phyloP scores from a whole-genome alignment of 1,284 basidiomycete genomes.

The Pascua sp. region DNA sequence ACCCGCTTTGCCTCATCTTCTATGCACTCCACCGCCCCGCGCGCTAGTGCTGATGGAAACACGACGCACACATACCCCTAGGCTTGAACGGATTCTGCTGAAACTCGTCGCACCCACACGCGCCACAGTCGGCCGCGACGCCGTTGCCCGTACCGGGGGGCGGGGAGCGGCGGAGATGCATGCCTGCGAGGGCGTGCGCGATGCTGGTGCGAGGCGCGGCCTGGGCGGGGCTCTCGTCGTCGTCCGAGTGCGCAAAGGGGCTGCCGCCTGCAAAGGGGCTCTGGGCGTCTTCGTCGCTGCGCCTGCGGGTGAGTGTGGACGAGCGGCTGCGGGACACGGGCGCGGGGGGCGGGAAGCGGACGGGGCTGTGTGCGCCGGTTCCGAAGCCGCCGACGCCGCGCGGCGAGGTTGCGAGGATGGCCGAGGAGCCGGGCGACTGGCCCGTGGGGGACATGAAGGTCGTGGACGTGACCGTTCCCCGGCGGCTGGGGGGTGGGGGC shows the following conservation, averaged over 20 bases:
- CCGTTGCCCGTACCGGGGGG: slow-evolving; percentile 56
- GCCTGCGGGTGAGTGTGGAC: background rate
- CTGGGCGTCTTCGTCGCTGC: no score
- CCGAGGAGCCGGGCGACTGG: no score
- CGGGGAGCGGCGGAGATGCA: slow-evolving; percentile 49
- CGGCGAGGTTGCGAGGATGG: no score
- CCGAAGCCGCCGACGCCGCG: no score
- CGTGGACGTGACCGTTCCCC: slow-evolving; percentile 26
- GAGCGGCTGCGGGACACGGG: background rate
- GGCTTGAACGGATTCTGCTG: slow-evolving; percentile 62
- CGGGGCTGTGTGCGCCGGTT: no score
- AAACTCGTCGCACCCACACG: slow-evolving; percentile 54
- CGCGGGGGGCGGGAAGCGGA: slow-evolving; percentile 9
- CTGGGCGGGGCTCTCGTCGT: background rate
- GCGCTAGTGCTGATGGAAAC: slow-evolving; percentile 50
- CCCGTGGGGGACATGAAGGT: slow-evolving; percentile 6
- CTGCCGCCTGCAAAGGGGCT: background rate
- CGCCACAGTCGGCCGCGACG: slow-evolving; percentile 14
- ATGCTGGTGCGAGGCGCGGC: background rate
- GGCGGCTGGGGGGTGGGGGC: slow-evolving; percentile 53
- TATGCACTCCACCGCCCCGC: no score
- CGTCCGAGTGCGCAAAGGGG: slow-evolving; percentile 12
- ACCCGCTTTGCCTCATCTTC: no score
- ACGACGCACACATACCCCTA: slow-evolving; percentile 61
- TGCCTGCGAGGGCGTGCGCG: slow-evolving; percentile 10